Evolutionary conservation across 1,284 basidiomycete genomes (phyloP), one percentile per base, ranked within the genome.

Genomic region (Ceratobasidium sp.): DNA sequence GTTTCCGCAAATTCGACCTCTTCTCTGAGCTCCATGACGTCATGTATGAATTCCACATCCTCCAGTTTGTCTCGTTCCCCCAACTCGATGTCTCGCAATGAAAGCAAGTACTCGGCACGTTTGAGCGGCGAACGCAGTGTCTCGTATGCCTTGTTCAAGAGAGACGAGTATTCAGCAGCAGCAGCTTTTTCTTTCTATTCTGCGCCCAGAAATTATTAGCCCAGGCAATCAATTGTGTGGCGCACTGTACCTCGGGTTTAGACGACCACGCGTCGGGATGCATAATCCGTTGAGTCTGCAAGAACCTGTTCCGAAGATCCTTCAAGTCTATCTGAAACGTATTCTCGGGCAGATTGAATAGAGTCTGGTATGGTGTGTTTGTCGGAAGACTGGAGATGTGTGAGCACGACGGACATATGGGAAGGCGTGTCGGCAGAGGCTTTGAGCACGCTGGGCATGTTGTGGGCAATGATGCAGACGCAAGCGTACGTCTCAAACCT

Each of bases 21-120:
- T 80, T 97, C 94, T 55, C 93, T 82, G n/a, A 85, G 85, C 76
- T 94, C 90, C 86, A 97, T 89, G 53, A 97, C 87, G 76, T 92
- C 88, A 79, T 85, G 85, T 73, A 97, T 85, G 59, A 97, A 86
- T 58, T 83, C 86, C 39, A 87, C 82, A 78, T 97, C 92, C 6
- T 91, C 87, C 32, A 92, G 79, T 65, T 88, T 86, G 76, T 97
- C 95, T n/a, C 83, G 83, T 80, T 97, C 95, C 2, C 83, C 83
- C 34, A 89, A 83, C 9, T 84, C 84, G 41, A 87, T 75, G 6
- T 89, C 88, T 75, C 92, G 86, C 64, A 84, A 83, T 32, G 84
- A 81, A 14, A 97, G 84, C 73, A 93, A 86, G 76, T 94, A 93
- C 77, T 89, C 87, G 28, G 87, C 87, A 41, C 92, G 86, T 30